Evolutionary conservation across 164 flowering plant species (phyloP).

Genomic region (Litsea cubeba): DNA sequence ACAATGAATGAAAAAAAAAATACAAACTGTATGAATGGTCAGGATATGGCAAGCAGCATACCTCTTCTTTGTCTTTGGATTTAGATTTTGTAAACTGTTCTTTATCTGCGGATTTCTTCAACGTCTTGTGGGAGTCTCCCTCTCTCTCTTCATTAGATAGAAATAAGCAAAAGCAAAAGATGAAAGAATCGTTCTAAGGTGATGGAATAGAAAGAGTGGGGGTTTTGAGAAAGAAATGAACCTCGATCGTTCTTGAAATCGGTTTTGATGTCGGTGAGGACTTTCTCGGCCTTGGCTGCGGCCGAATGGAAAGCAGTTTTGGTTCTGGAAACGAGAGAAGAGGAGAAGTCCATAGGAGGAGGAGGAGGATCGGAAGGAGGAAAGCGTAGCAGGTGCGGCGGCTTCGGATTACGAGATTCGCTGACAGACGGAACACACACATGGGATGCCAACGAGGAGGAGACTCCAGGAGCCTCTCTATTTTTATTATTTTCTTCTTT

Average conservation of each 20-base stretch:
- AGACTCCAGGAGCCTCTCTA: neutral
- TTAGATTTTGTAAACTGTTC: slow-evolving; percentile 11
- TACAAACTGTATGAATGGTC: no score
- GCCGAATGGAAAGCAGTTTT: slow-evolving; percentile 91
- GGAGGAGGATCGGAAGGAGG: neutral
- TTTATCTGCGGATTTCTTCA: slow-evolving; percentile 15
- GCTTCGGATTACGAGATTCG: neutral
- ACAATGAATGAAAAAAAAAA: no score
- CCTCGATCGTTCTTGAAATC: slow-evolving; percentile 52
- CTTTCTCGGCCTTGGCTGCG: slow-evolving; percentile 88
- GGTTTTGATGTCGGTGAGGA: slow-evolving; percentile 61
- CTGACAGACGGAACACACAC: neutral
- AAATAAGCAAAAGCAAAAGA: slow-evolving; percentile 1
- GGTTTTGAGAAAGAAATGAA: slow-evolving; percentile 4
- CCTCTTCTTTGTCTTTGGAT: slow-evolving; percentile 14
- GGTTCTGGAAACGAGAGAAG: slow-evolving; percentile 75
- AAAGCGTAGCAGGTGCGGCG: neutral
- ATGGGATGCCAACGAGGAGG: neutral
- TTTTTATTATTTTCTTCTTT: no score
- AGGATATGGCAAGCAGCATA: slow-evolving; percentile 2
- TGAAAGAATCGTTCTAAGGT: neutral
- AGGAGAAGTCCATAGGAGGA: slow-evolving; percentile 29
- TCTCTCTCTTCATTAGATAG: slow-evolving; percentile 34
- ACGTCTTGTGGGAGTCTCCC: slow-evolving; percentile 22
- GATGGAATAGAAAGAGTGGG: neutral